phyloP scores from a whole-genome alignment of 495 filamentous ascomycete species.

The Trichoderma reesei region DNA sequence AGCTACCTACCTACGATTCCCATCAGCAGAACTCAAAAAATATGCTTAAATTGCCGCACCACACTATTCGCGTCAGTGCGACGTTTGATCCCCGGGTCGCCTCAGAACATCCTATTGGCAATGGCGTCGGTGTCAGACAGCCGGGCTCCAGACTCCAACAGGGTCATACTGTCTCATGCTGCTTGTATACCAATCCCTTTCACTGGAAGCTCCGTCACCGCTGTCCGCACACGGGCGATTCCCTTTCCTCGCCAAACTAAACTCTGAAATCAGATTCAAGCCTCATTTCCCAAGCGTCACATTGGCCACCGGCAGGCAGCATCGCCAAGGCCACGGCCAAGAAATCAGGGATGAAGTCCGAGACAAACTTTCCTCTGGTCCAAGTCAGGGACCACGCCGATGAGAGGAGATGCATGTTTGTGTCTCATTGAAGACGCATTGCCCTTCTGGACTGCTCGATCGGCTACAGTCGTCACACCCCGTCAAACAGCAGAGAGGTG shows the following conservation, averaged over 20 bases:
- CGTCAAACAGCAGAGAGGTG: background rate
- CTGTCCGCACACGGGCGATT: background rate
- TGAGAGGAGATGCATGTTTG: background rate
- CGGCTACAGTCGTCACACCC: background rate
- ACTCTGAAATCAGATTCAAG: background rate
- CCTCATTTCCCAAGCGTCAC: background rate
- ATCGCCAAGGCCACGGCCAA: background rate
- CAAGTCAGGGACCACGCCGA: background rate
- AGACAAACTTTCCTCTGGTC: background rate
- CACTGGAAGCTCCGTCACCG: no score
- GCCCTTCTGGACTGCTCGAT: background rate
- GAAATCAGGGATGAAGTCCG: background rate
- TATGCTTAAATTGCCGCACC: constrained; percentile 2
- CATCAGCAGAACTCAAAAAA: background rate
- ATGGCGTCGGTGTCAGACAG: background rate
- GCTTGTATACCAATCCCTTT: no score
- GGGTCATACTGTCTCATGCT: no score
- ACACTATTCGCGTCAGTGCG: background rate
- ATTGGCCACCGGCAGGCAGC: background rate
- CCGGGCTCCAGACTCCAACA: background rate
- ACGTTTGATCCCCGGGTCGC: background rate
- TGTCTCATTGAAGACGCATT: background rate
- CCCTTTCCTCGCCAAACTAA: background rate
- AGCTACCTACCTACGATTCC: background rate
- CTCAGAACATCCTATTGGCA: background rate